phyloP scores from a whole-genome alignment of 306 rosid species.

The Quercus alba region DNA sequence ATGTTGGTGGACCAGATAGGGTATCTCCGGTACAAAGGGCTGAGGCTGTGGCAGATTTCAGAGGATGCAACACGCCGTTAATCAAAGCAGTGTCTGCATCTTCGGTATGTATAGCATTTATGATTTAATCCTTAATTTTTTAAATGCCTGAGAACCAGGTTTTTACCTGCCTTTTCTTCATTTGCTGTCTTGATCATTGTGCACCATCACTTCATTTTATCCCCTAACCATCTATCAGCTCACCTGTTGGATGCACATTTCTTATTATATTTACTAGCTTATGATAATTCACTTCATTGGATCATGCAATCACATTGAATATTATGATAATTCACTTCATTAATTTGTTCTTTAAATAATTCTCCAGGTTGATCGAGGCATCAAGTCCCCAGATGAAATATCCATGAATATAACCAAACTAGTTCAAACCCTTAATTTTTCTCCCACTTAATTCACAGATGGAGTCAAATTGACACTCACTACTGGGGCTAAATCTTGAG shows the following conservation, averaged over 20 bases:
- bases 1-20: constrained; percentile 85
- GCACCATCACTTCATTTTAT: background rate
- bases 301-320: background rate
- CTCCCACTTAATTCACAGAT: constrained; percentile 60
- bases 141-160: background rate
- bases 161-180: background rate
- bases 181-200: background rate
- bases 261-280: background rate
- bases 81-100: constrained; percentile 71
- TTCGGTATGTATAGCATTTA: constrained; percentile 37
- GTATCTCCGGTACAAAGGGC: constrained; percentile 86
- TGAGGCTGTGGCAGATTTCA: constrained; percentile 63
- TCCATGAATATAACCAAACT: constrained; percentile 83
- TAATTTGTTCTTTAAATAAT: background rate
- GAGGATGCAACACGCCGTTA: constrained; percentile 62
- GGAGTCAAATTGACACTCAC: constrained; percentile 73
- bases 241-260: constrained; percentile 11
- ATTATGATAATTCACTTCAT: background rate
- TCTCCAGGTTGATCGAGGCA: constrained; percentile 81
- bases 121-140: constrained; percentile 11
- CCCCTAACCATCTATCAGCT: background rate
- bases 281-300: background rate
- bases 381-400: constrained; percentile 82
- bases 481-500: constrained; percentile 38
- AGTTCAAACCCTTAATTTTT: constrained; percentile 48